Evolutionary conservation across 2,329 filamentous ascomycete genomes (phyloP), one percentile per base, ranked within the genome.

Genomic region (Ceratocystis cacaofunesta): DNA sequence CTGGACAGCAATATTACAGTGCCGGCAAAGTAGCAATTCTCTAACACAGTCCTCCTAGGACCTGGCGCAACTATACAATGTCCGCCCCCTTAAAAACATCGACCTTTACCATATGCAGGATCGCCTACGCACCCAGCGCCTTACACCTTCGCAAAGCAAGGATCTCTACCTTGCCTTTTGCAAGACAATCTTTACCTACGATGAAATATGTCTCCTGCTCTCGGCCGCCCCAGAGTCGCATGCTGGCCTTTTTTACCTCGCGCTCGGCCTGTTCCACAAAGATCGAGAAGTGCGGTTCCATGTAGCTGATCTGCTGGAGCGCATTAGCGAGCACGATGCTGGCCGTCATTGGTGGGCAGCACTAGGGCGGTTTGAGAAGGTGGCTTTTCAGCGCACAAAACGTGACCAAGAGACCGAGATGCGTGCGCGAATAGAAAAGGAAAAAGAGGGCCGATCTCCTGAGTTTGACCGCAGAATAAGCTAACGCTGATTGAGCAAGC

Each of bases 71-170:
- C 73, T 86, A 15, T 86, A 87, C 73, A 82, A 79, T 1, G 76
- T 85, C 67, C 78, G 84, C 50, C 87, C 89, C 0, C 80, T 92
- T 52, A 88, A 90, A 69, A 83, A 85, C n/a, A 80, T 95, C 19
- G 94, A 99, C 73, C 78, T 99, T 8, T 86, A 92, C 70, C 92
- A 97, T 74, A 87, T 96, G 73, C 90, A 96, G 74, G 92, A 97
- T 75, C 89, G 91, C 7, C 80, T 99, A 5, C 86, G 92, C 25
- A 87, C 88, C 67, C 83, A 96, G 68, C 89, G 90, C 65, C 80
- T 97, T 0, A 85, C 83, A 1, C 84, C 89, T 2, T 78, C 84
- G 3, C 88, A 92, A 69, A 88, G 88, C 65, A 88, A 85, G 17
- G 88, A 92, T 62, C 88, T 99, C 52, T 99, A 96, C 72, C 77